Evolutionary conservation across 805 yeast genomes (phyloP).

Genomic region (Ogataea philodendri): DNA sequence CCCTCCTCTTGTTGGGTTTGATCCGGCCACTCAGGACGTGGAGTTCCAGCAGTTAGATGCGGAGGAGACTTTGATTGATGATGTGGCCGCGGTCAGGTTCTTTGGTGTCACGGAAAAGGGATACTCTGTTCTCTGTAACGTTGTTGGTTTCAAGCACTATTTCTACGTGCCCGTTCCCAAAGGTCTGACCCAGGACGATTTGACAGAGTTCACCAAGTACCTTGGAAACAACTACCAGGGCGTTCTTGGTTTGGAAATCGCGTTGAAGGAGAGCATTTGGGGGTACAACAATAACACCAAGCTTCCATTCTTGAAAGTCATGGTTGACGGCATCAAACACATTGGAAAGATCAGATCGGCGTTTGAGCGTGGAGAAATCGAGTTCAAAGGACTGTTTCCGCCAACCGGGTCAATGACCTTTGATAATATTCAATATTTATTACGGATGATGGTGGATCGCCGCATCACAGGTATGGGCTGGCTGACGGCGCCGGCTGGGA

Average conservation of each 20-base stretch:
- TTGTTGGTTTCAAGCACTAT: constrained; percentile 85
- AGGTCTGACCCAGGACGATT: constrained; percentile 60
- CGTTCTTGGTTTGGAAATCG: constrained; percentile 63
- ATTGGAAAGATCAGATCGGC: constrained; percentile 70
- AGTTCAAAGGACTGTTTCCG: constrained; percentile 62
- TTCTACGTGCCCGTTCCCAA: constrained; percentile 89
- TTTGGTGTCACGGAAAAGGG: constrained; percentile 93
- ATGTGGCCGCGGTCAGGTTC: constrained; percentile 68
- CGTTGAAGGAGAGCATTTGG: constrained; percentile 84
- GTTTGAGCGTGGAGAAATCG: constrained; percentile 79
- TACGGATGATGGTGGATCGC: constrained; percentile 90
- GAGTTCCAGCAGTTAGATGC: constrained; percentile 92
- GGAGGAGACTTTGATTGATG: constrained; percentile 69
- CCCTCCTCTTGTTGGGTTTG: constrained; percentile 56
- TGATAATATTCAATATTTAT: constrained; percentile 83
- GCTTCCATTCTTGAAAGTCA: constrained; percentile 75
- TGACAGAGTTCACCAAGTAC: constrained; percentile 45
- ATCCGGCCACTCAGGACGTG: constrained; percentile 49
- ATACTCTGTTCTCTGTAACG: constrained; percentile 83
- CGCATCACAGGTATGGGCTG: constrained; percentile 95
- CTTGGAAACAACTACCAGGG: constrained; percentile 51
- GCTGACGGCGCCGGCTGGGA: constrained; percentile 82
- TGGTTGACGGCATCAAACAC: constrained; percentile 60
- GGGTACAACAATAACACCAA: constrained; percentile 80
- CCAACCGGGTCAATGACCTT: constrained; percentile 65